phyloP scores from a whole-genome alignment of 768 basidiomycete genomes.

The Suillus decipiens region DNA sequence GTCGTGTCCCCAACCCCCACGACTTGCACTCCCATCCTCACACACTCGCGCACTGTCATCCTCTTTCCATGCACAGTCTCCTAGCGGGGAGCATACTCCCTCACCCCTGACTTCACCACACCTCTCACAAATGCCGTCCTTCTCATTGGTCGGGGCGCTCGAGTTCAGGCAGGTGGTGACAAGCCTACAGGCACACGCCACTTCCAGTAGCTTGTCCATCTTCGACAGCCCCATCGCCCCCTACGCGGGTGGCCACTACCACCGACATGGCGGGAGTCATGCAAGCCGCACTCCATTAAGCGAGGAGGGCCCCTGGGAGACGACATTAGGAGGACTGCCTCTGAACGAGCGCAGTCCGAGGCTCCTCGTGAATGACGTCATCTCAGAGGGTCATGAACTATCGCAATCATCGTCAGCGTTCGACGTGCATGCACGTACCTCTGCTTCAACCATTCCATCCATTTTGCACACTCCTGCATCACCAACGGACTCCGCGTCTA shows the following conservation, averaged over 20 bases:
- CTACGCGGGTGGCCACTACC: conserved; percentile 77
- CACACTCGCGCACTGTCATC: conserved; percentile 31
- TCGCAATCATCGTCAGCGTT: conserved; percentile 2
- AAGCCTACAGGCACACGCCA: conserved; percentile 71
- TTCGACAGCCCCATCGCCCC: conserved; percentile 73
- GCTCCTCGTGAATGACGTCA: conserved; percentile 32
- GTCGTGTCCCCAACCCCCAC: conserved; percentile 40
- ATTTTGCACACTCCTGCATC: conserved; percentile 58
- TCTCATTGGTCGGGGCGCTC: conserved; percentile 91
- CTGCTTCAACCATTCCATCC: conserved; percentile 46
- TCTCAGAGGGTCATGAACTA: conserved; percentile 15
- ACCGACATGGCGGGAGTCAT: conserved; percentile 35
- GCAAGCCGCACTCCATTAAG: conserved; percentile 34
- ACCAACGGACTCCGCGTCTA: conserved; percentile 38
- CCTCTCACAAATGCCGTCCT: conserved; percentile 67
- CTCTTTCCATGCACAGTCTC: conserved; percentile 24
- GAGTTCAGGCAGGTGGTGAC: conserved; percentile 94
- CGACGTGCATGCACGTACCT: conserved; percentile 12
- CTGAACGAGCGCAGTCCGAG: conserved; percentile 51
- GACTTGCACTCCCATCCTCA: conserved; percentile 39
- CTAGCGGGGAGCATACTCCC: conserved; percentile 39
- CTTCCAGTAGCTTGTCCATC: conserved; percentile 53
- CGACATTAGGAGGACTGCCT: conserved; percentile 45
- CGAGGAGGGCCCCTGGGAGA: conserved; percentile 53
- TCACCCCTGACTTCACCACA: conserved; percentile 46